A percentile compares a stretch with the other conserved stretches of the same genome.
Evolutionary conservation across 371 early-diverging fungal species (phyloP).

Genomic region (Mortierella sp.): DNA sequence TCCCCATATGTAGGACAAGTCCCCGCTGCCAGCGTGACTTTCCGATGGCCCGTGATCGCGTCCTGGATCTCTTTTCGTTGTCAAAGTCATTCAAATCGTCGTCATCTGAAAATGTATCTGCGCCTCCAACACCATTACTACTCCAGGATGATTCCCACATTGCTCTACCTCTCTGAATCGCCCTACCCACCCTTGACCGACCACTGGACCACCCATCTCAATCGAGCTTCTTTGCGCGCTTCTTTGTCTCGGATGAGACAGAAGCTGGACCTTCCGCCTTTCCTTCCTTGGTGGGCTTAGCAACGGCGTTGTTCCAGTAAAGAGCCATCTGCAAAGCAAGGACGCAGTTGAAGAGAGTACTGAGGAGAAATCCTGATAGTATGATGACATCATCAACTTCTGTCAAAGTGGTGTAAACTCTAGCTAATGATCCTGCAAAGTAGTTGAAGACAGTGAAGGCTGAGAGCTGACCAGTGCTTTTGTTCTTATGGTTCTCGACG

Average conservation of each 20-base stretch:
- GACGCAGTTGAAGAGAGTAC: constrained; percentile 82
- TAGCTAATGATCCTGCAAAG: constrained; percentile 86
- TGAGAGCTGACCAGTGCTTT: constrained; percentile 92
- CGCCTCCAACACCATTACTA: neutral
- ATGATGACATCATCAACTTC: constrained; percentile 88
- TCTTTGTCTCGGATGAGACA: constrained; percentile 46
- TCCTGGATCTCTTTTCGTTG: constrained; percentile 34
- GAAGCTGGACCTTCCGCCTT: constrained; percentile 16
- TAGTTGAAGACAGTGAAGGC: constrained; percentile 89
- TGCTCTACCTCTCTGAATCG: constrained; percentile 29
- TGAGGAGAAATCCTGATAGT: constrained; percentile 77
- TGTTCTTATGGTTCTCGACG: constrained; percentile 75
- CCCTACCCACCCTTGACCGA: constrained; percentile 44
- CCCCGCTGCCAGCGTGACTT: constrained; percentile 35
- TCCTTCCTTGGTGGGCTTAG: constrained; percentile 18
- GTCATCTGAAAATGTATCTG: constrained; percentile 27
- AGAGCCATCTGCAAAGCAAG: constrained; percentile 84
- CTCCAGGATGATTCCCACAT: constrained; percentile 29
- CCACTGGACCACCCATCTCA: constrained; percentile 58
- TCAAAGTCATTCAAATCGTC: constrained; percentile 16
- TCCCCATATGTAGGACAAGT: constrained; percentile 39
- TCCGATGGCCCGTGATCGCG: constrained; percentile 39
- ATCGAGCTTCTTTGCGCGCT: constrained; percentile 55
- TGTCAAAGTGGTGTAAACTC: constrained; percentile 91
- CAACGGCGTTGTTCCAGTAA: constrained; percentile 77